phyloP scores from a whole-genome alignment of 2,329 filamentous ascomycete species.

The Coniochaeta sp. region DNA sequence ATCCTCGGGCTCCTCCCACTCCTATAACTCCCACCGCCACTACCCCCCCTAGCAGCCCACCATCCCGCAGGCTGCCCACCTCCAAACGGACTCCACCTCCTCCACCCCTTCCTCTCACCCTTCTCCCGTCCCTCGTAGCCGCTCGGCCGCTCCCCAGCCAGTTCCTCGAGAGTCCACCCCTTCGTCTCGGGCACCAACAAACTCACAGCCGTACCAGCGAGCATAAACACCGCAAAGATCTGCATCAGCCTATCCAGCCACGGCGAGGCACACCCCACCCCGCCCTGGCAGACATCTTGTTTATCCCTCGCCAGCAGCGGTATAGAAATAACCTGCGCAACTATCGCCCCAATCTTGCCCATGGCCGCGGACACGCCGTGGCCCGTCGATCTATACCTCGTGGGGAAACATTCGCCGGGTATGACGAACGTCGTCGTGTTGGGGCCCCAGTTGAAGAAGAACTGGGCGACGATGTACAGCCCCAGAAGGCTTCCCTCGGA shows the following conservation, averaged over 20 bases:
- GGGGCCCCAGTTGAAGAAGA: constrained; percentile 61
- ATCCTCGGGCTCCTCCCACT: constrained; percentile 22
- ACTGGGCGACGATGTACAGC: constrained; percentile 58
- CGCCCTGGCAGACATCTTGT: constrained; percentile 38
- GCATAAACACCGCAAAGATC: constrained; percentile 76
- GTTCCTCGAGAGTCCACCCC: constrained; percentile 63
- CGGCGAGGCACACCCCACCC: constrained; percentile 34
- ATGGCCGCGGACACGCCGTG: constrained; percentile 62
- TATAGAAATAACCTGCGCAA: constrained; percentile 59
- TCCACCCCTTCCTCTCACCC: constrained; percentile 1
- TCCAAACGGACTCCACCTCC: constrained; percentile 37
- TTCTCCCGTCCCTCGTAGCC: neutral
- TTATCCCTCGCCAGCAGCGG: constrained; percentile 54
- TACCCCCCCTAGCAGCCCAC: constrained; percentile 30
- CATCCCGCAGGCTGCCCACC: constrained; percentile 48
- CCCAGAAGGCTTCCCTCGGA: constrained; percentile 43
- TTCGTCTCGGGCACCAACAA: constrained; percentile 75
- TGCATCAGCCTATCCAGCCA: constrained; percentile 70
- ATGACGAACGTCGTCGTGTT: constrained; percentile 62
- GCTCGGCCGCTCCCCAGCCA: constrained; percentile 60
- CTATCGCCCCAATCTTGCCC: constrained; percentile 62
- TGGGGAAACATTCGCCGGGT: constrained; percentile 59
- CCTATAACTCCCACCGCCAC: constrained; percentile 12
- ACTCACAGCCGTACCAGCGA: constrained; percentile 60
- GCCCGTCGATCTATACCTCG: constrained; percentile 52